phyloP scores from a whole-genome alignment of 2,329 filamentous ascomycete species.

The Pseudonectria buxi region DNA sequence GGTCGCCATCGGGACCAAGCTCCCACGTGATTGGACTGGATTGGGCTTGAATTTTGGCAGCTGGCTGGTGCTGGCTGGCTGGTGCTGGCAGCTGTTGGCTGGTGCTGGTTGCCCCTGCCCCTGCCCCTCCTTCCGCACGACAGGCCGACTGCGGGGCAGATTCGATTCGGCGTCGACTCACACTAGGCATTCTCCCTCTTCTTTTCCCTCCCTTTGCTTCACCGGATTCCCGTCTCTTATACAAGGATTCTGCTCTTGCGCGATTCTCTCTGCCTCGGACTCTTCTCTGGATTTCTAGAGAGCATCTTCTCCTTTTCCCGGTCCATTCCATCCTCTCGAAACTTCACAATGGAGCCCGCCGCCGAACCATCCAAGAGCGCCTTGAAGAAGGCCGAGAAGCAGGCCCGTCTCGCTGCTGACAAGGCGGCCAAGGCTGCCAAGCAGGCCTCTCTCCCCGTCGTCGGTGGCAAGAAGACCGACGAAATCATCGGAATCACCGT shows the following conservation, averaged over 20 bases:
- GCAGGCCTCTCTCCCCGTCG: slow-evolving; percentile 42
- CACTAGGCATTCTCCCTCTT: background rate
- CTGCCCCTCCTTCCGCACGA: slow-evolving; percentile 20
- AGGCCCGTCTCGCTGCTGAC: slow-evolving; percentile 52
- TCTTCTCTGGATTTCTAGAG: background rate
- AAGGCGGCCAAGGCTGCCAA: slow-evolving; percentile 58
- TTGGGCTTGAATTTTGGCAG: slow-evolving; percentile 21
- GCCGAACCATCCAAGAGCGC: slow-evolving; percentile 51
- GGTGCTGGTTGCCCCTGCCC: too few species aligned
- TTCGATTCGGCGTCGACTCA: slow-evolving; percentile 22
- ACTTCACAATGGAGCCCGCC: slow-evolving; percentile 24
- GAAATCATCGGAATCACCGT: slow-evolving; percentile 84
- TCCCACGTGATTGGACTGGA: slow-evolving; percentile 11
- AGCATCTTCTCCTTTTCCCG: background rate
- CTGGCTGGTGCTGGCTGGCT: slow-evolving; percentile 4
- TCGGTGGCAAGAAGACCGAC: slow-evolving; percentile 54
- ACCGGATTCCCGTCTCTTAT: background rate
- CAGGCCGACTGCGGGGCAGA: slow-evolving; percentile 21
- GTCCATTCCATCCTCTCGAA: slow-evolving; percentile 2
- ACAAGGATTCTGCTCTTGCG: slow-evolving; percentile 2
- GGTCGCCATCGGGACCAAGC: slow-evolving; percentile 4
- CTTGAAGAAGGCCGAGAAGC: slow-evolving; percentile 60
- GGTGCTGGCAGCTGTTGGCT: too few species aligned
- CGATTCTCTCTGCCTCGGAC: background rate
- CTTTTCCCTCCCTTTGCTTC: background rate